Base-by-base conservation (phyloP, 495 filamentous ascomycete species). In the Penicillium ochrochloron region DNA sequence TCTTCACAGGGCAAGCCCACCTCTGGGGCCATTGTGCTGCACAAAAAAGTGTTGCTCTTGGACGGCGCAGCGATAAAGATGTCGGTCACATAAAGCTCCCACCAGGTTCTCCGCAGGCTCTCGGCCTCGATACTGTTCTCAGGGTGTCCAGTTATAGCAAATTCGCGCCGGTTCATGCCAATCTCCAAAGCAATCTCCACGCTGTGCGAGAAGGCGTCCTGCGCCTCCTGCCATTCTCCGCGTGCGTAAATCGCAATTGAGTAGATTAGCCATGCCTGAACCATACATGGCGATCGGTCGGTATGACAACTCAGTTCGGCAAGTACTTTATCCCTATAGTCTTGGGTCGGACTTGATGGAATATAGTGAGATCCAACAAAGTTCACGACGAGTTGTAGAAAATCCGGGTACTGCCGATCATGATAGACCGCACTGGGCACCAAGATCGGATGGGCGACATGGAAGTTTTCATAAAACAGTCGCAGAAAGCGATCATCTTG, bases 51-150 rank as follows among this genome's bases (percentile, higher is more conserved):
- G 15, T 70, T 70, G 9, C 61, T 69, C 46, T 70, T 73, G 39
- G 75, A 71, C 11, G 71, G 66, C 25, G 73, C 69, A 2, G 77
- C 72, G 62, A 78, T 74, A 59, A 72, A 72, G 27, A 79, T 70
- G 31, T 81, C 78, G 15, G 72, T 70, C 46, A 79, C 71, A 42
- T 75, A 79, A 6, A 81, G 67, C 59, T 79, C 77, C 78, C 78
- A 81, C 77, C 77, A 81, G 15, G 78, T 81, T 37, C 78, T 67
- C 57, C 77, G 67, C 56, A 78, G 61, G 44, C 76, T 78, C 59
- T 81, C 78, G 1, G 78, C 76, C 56, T 79, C 75, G 6, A 76
- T 62, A 3, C 73, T 73, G 29, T 60, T 63, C 39, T 72, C 68
- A 8, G 66, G 35, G 15, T 68, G 60, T 3, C 59, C 39, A 6